phyloP scores from a whole-genome alignment of 495 filamentous ascomycete species.

The Daldinia vernicosa region DNA sequence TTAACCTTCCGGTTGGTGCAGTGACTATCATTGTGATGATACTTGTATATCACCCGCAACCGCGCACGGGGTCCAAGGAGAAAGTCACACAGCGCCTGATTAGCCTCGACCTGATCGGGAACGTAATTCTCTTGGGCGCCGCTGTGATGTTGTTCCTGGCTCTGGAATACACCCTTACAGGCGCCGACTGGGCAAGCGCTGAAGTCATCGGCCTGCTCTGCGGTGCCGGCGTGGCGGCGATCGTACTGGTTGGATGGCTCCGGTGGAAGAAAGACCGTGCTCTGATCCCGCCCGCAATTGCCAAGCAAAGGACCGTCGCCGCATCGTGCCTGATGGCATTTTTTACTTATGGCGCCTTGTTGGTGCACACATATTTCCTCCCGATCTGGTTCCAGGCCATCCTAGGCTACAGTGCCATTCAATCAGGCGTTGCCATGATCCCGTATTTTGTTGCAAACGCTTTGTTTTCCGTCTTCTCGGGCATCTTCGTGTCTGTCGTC shows the following conservation, averaged over 20 bases:
- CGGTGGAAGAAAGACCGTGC: constrained; percentile 63
- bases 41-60: constrained; percentile 65
- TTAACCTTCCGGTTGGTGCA: constrained; percentile 76
- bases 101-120: constrained; percentile 72
- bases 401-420: constrained; percentile 68
- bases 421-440: constrained; percentile 73
- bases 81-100: constrained; percentile 41
- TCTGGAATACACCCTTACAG: constrained; percentile 75
- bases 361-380: constrained; percentile 70
- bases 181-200: constrained; percentile 65
- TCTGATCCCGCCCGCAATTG: constrained; percentile 71
- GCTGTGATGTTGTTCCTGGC: constrained; percentile 73
- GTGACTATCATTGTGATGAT: constrained; percentile 67
- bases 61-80: constrained; percentile 12
- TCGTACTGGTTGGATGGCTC: constrained; percentile 66
- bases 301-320: constrained; percentile 71
- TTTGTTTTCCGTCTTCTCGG: constrained; percentile 64
- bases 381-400: constrained; percentile 88
- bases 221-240: constrained; percentile 39
- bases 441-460: constrained; percentile 70
- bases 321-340: constrained; percentile 61
- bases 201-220: constrained; percentile 69
- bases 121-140: constrained; percentile 66
- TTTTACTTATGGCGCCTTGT: constrained; percentile 65
- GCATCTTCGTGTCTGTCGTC: constrained; percentile 53